Evolutionary conservation across 768 basidiomycete species (phyloP).

Genomic region (Cyclocybe aegerita): DNA sequence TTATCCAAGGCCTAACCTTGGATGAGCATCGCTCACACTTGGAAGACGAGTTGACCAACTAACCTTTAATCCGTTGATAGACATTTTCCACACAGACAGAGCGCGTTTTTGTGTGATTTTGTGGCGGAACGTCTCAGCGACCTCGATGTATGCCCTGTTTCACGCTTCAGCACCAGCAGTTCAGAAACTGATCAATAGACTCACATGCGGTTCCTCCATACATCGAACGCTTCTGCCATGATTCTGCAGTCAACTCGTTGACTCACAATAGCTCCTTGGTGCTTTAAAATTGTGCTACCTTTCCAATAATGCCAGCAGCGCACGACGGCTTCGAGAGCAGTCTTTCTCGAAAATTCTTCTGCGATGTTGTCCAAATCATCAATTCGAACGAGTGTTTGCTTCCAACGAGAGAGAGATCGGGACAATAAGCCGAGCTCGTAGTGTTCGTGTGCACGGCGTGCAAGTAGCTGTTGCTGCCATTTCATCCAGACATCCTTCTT

Average conservation of each 20-base stretch:
- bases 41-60: background rate
- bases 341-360: conserved; percentile 42
- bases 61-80: conserved; percentile 49
- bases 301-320: conserved; percentile 63
- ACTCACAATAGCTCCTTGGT: conserved; percentile 42
- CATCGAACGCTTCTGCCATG: conserved; percentile 42
- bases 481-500: conserved; percentile 59
- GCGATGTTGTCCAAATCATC: conserved; percentile 49
- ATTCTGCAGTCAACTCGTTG: conserved; percentile 49
- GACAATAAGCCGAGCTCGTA: conserved; percentile 43
- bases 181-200: conserved; percentile 19
- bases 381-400: conserved; percentile 34
- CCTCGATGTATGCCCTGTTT: conserved; percentile 5
- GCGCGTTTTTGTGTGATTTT: conserved; percentile 39
- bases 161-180: background rate
- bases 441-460: conserved; percentile 49
- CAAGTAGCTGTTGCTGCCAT: conserved; percentile 64
- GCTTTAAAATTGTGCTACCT: conserved; percentile 38
- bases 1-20: conserved; percentile 48
- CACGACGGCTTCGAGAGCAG: conserved; percentile 35
- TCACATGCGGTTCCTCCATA: conserved; percentile 62
- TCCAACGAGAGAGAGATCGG: conserved; percentile 57
- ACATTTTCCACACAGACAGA: conserved; percentile 56
- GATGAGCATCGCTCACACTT: background rate
- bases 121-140: conserved; percentile 11